Evolutionary conservation across 306 rosid genomes (phyloP).

Genomic region (Glycine soja): DNA sequence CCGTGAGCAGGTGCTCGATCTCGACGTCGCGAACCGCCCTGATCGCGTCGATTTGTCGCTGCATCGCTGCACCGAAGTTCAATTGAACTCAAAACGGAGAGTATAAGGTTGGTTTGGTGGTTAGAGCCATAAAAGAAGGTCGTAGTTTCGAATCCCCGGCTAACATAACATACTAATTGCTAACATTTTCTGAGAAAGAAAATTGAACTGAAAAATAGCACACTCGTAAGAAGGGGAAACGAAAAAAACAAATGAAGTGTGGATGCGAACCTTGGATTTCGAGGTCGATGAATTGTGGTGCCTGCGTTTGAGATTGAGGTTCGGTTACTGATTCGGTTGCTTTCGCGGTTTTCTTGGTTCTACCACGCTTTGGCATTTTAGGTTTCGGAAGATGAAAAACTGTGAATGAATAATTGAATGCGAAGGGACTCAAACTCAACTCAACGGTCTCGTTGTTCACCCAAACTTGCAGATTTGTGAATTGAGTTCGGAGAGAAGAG

Average conservation of each 20-base stretch:
- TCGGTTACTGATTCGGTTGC: slow-evolving; percentile 38
- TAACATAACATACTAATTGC: no score
- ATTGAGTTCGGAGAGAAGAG: background rate
- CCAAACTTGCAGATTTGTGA: no score
- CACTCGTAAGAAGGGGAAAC: no score
- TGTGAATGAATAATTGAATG: background rate
- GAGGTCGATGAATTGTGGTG: slow-evolving; percentile 54
- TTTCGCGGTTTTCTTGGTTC: slow-evolving; percentile 51
- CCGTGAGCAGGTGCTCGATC: slow-evolving; percentile 67
- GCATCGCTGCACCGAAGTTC: slow-evolving; percentile 51
- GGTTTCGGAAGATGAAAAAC: no score
- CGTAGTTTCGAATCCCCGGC: no score
- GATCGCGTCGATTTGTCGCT: slow-evolving; percentile 68
- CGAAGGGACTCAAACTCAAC: background rate
- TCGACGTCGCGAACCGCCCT: slow-evolving; percentile 86
- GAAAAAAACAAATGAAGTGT: background rate
- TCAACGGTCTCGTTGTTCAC: background rate
- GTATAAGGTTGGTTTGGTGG: no score
- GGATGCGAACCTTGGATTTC: slow-evolving; percentile 59
- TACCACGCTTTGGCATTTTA: slow-evolving; percentile 62
- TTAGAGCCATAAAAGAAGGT: no score
- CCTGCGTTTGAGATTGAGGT: slow-evolving; percentile 39
- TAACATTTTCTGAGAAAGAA: no score
- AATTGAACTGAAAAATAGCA: no score
- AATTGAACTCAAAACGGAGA: background rate